These are phyloP conservation scores for Dentipellis fragilis DNA, from an alignment of 768 basidiomycete genomes.

Conservation along the genomic window DNA sequence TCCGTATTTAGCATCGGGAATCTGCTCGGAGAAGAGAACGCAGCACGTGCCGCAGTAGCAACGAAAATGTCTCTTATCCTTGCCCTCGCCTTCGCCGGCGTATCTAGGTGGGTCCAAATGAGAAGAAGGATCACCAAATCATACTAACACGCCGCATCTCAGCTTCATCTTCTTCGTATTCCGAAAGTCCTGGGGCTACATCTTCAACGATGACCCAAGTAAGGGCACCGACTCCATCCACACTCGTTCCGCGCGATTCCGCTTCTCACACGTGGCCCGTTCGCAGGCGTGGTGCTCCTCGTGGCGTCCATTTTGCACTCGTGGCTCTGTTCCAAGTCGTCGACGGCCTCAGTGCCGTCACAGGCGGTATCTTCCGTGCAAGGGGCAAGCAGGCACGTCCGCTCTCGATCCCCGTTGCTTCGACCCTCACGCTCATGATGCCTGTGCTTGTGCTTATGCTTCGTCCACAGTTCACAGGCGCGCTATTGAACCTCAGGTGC, in stretches of 20 bases:
- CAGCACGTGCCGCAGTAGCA: constrained; percentile 60
- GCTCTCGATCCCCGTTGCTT: background rate
- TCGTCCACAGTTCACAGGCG: constrained; percentile 48
- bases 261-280: background rate
- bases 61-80: constrained; percentile 57
- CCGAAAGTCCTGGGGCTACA: constrained; percentile 38
- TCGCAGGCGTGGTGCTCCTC: constrained; percentile 27
- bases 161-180: constrained; percentile 35
- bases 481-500: constrained; percentile 68
- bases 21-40: constrained; percentile 72
- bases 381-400: constrained; percentile 58
- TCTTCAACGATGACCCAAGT: constrained; percentile 51
- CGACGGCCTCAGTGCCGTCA: constrained; percentile 63
- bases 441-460: background rate
- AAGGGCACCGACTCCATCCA: constrained; percentile 2
- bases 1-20: constrained; percentile 61
- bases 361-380: constrained; percentile 73
- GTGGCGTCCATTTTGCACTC: constrained; percentile 45
- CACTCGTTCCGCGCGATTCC: background rate
- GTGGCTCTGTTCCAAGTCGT: constrained; percentile 80
- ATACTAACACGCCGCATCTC: background rate
- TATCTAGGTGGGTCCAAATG: constrained; percentile 43
- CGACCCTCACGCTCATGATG: background rate
- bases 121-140: background rate
- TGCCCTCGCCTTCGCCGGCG: constrained; percentile 50